Evolutionary conservation across 1,139 yeast species (phyloP), one percentile per base, ranked within the genome.

Genomic region (Scheffersomyces lignicola): DNA sequence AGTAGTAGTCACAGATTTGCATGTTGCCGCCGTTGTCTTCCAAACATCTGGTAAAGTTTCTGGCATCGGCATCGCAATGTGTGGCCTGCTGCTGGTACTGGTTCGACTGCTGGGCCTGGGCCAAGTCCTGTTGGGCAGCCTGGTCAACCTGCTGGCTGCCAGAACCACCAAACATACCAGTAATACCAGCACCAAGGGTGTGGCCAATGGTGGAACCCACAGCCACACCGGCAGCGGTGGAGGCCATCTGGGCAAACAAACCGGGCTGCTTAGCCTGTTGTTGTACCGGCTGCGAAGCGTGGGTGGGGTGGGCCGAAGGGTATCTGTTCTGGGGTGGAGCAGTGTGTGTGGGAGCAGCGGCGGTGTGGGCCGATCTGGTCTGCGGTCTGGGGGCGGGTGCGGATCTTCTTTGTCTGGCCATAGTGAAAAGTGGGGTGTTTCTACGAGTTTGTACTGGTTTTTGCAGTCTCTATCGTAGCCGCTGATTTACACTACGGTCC

Each of bases 181-280:
- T 80, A 51, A 92, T 71, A 53, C 97, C 97, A 40, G 95, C 95
- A 65, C 97, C 97, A 43, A 92, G 52, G 33, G 97, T 88, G 73
- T 92, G 98, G 42, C 98, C 98, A 41, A 90, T 81, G 45, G 97
- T 83, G 38, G 96, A 86, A 54, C 98, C 98, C 40, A 92, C 97
- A 35, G 97, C 98, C 24, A 92, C 98, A 78, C 98, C 98, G 36
- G 97, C 98, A 41, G 98, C 98, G 37, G 98, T 92, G 30, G 95
- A 76, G 21, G 97, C 97, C 97, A 92, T 92, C 67, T 92, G 96
- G 41, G 94, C 86, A 56, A 92, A 90, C 60, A 92, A 58, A 51
- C 97, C 97, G 35, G 98, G 97, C 21, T 61, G 62, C 48, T 55
- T 60, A 20, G 48, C 51, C 30, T 49, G 34, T 59, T 80, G 86